Evolutionary conservation across 768 basidiomycete species (phyloP), one percentile per base, ranked within the genome.

Genomic region (Rhodosporidiobolus sp.): DNA sequence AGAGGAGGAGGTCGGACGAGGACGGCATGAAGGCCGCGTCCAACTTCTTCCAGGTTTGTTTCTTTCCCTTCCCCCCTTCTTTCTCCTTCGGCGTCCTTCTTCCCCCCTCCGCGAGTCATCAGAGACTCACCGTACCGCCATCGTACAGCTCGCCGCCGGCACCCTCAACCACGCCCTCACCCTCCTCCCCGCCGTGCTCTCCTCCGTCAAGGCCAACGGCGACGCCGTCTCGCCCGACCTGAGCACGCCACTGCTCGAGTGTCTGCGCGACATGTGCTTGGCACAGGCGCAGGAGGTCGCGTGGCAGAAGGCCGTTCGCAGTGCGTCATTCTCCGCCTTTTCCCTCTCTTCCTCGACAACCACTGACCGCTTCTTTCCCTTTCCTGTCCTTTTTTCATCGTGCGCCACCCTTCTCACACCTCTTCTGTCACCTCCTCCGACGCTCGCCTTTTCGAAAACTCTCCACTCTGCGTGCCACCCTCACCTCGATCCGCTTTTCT

Each of bases 281-380:
- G 93, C 93, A 1, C 92, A 97, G 81, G 94, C 94, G 2, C 95
- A 98, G 76, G 96, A 99, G 82, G 95, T 92, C 79, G 92, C 88
- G 53, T 98, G 94, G 94, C 94, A 95, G 79, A 86, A 89, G 75
- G 94, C 94, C 24, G 88, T 89, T 78, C 82, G 91, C 69, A 90
- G 93, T 92, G 77, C 77, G 79, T 77, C 5, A n/a, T n/a, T n/a
- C n/a, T n/a, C n/a, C n/a, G n/a, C 17, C n/a, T 19, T 35, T 38
- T 45, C 32, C 46, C 48, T 46, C 54, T 19, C 56, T 57, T 22
- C 11, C 38, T 32, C 30, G 28, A n/a, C n/a, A n/a, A n/a, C n/a
- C n/a, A n/a, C n/a, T n/a, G n/a, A n/a, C n/a, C n/a, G n/a, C n/a
- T n/a, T n/a, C n/a, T n/a, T n/a, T n/a, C n/a, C n/a, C n/a, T n/a